A percentile compares a stretch with the other conserved stretches of the same genome.
These are phyloP conservation scores for Hypoxylon subgilvum DNA, from an alignment of 495 filamentous ascomycete species.

Conservation along the genomic window DNA sequence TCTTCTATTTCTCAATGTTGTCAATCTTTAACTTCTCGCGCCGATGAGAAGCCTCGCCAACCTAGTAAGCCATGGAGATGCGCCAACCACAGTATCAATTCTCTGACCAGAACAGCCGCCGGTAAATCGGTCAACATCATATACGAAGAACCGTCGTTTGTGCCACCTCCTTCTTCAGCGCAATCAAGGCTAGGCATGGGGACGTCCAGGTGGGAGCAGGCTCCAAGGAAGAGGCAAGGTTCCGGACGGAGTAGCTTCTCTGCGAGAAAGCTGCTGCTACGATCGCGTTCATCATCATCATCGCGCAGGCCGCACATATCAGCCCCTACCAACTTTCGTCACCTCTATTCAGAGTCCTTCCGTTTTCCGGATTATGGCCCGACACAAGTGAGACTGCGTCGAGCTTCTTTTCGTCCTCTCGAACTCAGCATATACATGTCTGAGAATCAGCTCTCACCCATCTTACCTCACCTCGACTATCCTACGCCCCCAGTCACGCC, in stretches of 20 bases:
- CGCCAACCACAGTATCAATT: neutral
- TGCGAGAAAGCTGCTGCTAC: constrained; percentile 39
- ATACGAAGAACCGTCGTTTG: constrained; percentile 48
- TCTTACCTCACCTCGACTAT: constrained; percentile 58
- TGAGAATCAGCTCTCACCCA: constrained; percentile 69
- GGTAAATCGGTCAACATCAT: constrained; percentile 41
- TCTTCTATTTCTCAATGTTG: constrained; percentile 51
- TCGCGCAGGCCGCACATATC: constrained; percentile 56
- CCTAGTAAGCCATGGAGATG: constrained; percentile 29
- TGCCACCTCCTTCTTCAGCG: constrained; percentile 43
- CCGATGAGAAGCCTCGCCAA: constrained; percentile 46
- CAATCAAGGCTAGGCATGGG: constrained; percentile 39
- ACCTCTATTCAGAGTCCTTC: constrained; percentile 56
- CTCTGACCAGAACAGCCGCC: constrained; percentile 24
- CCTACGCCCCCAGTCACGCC: constrained; percentile 44
- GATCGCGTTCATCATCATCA: constrained; percentile 46
- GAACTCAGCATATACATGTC: constrained; percentile 76
- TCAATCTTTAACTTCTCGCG: constrained; percentile 37
- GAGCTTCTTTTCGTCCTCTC: constrained; percentile 67
- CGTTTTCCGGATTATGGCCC: constrained; percentile 43
- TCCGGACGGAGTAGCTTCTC: constrained; percentile 44
- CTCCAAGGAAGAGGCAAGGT: constrained; percentile 43
- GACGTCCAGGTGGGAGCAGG: constrained; percentile 40
- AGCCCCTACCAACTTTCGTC: constrained; percentile 56
- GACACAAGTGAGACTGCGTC: constrained; percentile 39